Evolutionary conservation across 129 eudicot genomes (phyloP).

Genomic region (Saposhnikovia divaricata): DNA sequence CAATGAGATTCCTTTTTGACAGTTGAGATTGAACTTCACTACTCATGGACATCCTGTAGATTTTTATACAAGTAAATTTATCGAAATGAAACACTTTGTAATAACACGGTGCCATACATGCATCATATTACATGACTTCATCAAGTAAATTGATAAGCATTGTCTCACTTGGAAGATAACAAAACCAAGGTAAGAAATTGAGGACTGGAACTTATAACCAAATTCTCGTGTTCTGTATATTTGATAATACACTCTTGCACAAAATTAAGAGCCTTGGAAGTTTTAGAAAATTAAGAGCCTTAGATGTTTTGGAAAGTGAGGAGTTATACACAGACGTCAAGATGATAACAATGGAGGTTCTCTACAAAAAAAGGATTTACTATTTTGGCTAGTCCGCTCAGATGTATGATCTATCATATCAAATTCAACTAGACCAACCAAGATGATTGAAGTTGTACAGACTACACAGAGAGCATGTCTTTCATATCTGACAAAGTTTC

Average conservation of each 20-base stretch:
- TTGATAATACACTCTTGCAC: not conserved
- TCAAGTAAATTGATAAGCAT: not conserved
- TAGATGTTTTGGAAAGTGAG: not conserved
- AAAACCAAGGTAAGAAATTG: not conserved
- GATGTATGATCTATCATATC: not conserved
- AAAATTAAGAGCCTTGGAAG: not conserved
- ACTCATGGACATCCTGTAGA: conserved; percentile 67
- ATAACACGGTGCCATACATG: not conserved
- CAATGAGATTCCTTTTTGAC: conserved; percentile 56
- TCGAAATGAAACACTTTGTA: conserved; percentile 3
- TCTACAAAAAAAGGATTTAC: too few species aligned
- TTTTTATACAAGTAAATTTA: not conserved
- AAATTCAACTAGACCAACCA: not conserved
- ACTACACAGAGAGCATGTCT: not conserved
- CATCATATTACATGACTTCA: not conserved
- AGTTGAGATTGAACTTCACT: conserved; percentile 85
- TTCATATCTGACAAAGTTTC: not conserved
- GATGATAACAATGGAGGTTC: not conserved
- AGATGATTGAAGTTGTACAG: not conserved
- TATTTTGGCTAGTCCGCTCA: not conserved
- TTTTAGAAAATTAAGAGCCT: not conserved
- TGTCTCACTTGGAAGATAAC: not conserved
- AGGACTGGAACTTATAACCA: not conserved
- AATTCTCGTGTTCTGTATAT: not conserved
- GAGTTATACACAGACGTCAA: not conserved